Evolutionary conservation across 441 rosid species (phyloP), one percentile per base, ranked within the genome.

Genomic region (Geranium incanum): DNA sequence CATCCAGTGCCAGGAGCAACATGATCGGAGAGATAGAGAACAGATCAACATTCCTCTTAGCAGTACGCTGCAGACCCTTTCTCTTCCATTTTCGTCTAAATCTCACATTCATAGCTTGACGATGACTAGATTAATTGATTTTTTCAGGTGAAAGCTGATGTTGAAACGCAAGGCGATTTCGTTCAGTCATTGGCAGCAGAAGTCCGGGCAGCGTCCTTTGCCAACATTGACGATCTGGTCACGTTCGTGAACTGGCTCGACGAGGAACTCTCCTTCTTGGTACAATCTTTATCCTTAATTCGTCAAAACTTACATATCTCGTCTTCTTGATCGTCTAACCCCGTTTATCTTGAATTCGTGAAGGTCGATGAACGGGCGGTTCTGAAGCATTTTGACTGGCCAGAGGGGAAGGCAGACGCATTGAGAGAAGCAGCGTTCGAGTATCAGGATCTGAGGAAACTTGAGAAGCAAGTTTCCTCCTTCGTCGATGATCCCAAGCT

Each of bases 371-470:
- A 95, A 79, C 86, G 96, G 71, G 97, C 97, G 48, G 99, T 95
- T 64, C 91, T 95, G 76, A 95, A 95, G 86, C 97, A 95, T 82
- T 95, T 95, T 70, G 97, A 95, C 50, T 95, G 99, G 97, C 99
- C 99, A 59, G 97, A 95, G 85, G 89, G 97, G 70, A 95, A 95
- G 82, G 97, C 97, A 68, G 97, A 95, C 76, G 97, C 96, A 13
- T 75, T 95, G 78, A 82, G 99, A 81, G 97, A 90, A 82, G 97
- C 99, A 60, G 89, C 97, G 18, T 95, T 95, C 70, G 99, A 95
- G 75, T 92, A 88, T 81, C 97, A 90, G 84, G 99, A 95, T 82
- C 85, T 95, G 67, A 74, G 84, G 86, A 95, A 92, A 80, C 62
- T 95, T 71, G 94, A 92, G 81, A 95, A 86, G 78, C 97, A 89